phyloP scores from a whole-genome alignment of 2,329 filamentous ascomycete species.

The Truncatella angustata region DNA sequence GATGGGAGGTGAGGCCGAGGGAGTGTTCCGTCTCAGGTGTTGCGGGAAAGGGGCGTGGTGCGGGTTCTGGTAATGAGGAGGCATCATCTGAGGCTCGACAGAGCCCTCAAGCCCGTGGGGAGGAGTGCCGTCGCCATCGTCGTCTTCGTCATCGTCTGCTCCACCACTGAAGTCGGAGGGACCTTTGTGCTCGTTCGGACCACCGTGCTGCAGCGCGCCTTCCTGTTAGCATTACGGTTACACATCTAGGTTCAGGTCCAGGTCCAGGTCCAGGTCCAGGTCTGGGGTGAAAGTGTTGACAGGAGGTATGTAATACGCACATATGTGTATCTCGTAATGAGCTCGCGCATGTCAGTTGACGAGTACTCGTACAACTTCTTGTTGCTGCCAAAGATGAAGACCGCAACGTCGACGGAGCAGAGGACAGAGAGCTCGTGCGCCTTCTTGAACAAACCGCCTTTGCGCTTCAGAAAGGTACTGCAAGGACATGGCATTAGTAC shows the following conservation, averaged over 20 bases:
- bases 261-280: too few relatives aligned
- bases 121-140: constrained; percentile 72
- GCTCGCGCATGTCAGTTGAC: constrained; percentile 87
- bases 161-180: constrained; percentile 88
- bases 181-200: constrained; percentile 93
- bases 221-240: neutral
- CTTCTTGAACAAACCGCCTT: constrained; percentile 99
- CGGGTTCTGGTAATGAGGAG: constrained; percentile 68
- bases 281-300: too few relatives aligned
- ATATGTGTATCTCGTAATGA: constrained; percentile 85
- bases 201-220: constrained; percentile 67
- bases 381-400: constrained; percentile 98
- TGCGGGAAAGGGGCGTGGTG: constrained; percentile 65
- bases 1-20: constrained; percentile 86
- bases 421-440: constrained; percentile 97
- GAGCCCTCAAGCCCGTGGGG: constrained; percentile 60
- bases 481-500: constrained; percentile 17
- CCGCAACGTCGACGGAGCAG: constrained; percentile 96
- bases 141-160: constrained; percentile 81
- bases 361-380: constrained; percentile 99
- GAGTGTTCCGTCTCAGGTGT: constrained; percentile 77
- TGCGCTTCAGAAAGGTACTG: constrained; percentile 97
- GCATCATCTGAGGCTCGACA: constrained; percentile 60
- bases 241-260: constrained; percentile 7
- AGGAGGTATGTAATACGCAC: constrained; percentile 64